Evolutionary conservation across 176 grass and related monocot genomes (phyloP).

Genomic region (Oryza punctata): DNA sequence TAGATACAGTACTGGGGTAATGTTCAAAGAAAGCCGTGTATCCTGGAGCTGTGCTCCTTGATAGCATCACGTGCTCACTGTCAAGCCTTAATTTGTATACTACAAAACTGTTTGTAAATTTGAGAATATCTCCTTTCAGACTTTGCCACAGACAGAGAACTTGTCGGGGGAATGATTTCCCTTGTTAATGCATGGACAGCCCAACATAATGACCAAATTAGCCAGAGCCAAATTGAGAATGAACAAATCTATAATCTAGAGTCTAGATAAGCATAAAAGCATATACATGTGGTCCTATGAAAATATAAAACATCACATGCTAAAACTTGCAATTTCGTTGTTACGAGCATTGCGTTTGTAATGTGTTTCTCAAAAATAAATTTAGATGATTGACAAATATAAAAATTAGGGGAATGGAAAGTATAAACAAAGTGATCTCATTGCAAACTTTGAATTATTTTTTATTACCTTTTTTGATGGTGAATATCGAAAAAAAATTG

Average conservation of each 20-base stretch:
- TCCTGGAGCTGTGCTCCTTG: neutral
- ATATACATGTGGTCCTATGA: neutral
- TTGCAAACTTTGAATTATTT: neutral
- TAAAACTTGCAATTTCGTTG: neutral
- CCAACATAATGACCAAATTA: neutral
- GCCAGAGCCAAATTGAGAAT: neutral
- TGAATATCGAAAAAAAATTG: neutral
- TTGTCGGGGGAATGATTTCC: neutral
- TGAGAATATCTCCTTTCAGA: neutral
- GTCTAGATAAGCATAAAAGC: neutral
- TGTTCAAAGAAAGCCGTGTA: neutral
- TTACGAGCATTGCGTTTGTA: no score
- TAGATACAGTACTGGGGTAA: neutral
- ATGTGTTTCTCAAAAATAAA: no score
- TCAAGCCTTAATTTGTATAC: neutral
- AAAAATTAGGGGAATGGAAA: neutral
- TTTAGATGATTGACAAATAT: neutral
- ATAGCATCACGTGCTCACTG: neutral
- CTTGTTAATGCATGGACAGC: neutral
- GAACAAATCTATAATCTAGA: neutral
- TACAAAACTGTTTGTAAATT: neutral
- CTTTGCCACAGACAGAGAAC: neutral
- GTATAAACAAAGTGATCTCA: neutral
- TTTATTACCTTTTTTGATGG: neutral
- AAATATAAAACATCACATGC: neutral